Evolutionary conservation across 1,284 basidiomycete species (phyloP).

Genomic region (Ceratobasidium sp.): DNA sequence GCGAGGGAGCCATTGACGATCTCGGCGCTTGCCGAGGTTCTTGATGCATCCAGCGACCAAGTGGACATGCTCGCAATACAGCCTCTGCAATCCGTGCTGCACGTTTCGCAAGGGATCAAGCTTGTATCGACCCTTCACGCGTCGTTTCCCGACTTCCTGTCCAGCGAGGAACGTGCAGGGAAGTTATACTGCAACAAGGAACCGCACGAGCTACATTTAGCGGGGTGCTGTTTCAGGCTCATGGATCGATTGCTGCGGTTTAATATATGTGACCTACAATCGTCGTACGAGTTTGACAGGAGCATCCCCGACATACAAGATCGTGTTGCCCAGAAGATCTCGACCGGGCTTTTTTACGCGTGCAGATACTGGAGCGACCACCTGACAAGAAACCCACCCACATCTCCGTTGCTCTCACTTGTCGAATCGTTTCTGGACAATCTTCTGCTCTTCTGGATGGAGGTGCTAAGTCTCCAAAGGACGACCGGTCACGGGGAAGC

Average conservation of each 20-base stretch:
- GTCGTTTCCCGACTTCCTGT: not conserved
- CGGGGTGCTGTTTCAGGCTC: too few relatives aligned
- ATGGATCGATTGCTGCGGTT: too few relatives aligned
- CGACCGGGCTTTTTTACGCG: not conserved
- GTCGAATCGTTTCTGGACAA: not conserved
- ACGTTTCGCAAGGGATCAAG: not conserved
- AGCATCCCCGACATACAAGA: not conserved
- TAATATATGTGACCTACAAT: slow-evolving; percentile 13
- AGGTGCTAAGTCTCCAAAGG: not conserved
- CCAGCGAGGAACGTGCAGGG: not conserved
- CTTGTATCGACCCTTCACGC: not conserved
- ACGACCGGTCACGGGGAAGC: not conserved
- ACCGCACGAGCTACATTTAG: too few relatives aligned
- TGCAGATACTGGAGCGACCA: slow-evolving; percentile 1
- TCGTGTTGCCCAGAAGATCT: not conserved
- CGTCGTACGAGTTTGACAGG: slow-evolving; percentile 2
- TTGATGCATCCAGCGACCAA: not conserved
- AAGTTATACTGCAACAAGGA: too few relatives aligned
- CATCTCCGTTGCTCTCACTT: not conserved
- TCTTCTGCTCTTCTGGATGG: not conserved
- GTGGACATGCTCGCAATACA: not conserved
- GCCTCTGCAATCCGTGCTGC: not conserved
- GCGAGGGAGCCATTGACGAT: not conserved
- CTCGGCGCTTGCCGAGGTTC: not conserved
- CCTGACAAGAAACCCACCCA: not conserved